Conservation (phyloP, 768 basidiomycete species). For the Russula brevipes region DNA sequence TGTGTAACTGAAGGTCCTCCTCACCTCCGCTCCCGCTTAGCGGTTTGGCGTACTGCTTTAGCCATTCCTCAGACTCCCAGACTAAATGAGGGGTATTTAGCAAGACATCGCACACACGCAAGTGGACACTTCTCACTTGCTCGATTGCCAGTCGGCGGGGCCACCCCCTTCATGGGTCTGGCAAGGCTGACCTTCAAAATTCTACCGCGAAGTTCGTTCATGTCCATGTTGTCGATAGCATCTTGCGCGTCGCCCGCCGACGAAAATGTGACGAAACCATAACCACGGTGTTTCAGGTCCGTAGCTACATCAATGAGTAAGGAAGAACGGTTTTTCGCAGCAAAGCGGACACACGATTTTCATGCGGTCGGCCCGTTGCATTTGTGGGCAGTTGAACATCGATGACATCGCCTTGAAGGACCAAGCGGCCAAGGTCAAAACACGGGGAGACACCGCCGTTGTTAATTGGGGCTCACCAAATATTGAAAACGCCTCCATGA, state of each 20-base stretch:
- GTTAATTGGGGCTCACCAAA: constrained; percentile 59
- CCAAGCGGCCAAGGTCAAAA: neutral
- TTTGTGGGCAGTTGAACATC: constrained; percentile 87
- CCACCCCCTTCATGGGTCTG: constrained; percentile 67
- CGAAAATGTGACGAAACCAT: constrained; percentile 86
- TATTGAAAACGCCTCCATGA: constrained; percentile 77
- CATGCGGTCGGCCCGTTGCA: constrained; percentile 59
- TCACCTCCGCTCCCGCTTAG: constrained; percentile 68
- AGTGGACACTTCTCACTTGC: constrained; percentile 50
- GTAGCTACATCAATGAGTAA: constrained; percentile 37
- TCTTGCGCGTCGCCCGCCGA: constrained; percentile 84
- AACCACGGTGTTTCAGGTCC: constrained; percentile 76
- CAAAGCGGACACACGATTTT: constrained; percentile 43
- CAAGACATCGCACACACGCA: neutral
- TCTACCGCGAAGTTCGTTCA: constrained; percentile 78
- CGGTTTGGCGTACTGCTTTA: constrained; percentile 75
- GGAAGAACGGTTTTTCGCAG: neutral
- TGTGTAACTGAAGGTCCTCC: constrained; percentile 10
- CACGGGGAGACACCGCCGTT: neutral
- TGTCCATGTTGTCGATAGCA: constrained; percentile 98
- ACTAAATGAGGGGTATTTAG: constrained; percentile 44
- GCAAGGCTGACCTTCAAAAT: constrained; percentile 83
- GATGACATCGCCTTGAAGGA: constrained; percentile 73
- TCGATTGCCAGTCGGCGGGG: constrained; percentile 61
- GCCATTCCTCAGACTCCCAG: constrained; percentile 96